These are phyloP conservation scores for Cladobotryum mycophilum DNA, from an alignment of 2,329 filamentous ascomycete genomes.

Conservation along the genomic window DNA sequence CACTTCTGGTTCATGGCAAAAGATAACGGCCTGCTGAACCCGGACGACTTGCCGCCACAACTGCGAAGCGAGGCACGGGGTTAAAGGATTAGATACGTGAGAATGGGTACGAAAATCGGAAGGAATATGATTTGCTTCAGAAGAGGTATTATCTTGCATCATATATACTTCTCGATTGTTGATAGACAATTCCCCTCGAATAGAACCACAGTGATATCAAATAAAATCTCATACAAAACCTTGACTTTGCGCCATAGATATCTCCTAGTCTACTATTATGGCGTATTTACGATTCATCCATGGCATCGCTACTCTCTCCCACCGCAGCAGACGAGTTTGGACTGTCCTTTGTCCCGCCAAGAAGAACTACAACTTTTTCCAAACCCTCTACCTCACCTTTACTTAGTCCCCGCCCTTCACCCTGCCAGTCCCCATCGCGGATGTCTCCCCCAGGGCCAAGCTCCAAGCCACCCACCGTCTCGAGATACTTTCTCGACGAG, in stretches of 20 bases:
- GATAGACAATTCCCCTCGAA: background rate
- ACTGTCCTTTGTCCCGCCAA: constrained; percentile 26
- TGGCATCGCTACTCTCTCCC: constrained; percentile 14
- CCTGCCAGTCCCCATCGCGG: constrained; percentile 59
- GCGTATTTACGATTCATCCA: constrained; percentile 17
- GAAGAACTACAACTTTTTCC: constrained; percentile 43
- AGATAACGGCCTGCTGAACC: constrained; percentile 32
- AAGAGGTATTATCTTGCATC: background rate
- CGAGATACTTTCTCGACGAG: constrained; percentile 69
- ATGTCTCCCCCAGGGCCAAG: constrained; percentile 55
- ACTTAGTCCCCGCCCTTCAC: constrained; percentile 42
- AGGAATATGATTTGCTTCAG: background rate
- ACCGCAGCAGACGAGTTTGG: background rate
- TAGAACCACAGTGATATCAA: background rate
- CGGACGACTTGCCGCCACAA: constrained; percentile 16
- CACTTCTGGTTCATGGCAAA: constrained; percentile 44
- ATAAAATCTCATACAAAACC: too few species aligned
- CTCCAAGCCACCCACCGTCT: constrained; percentile 62
- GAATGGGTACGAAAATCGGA: background rate
- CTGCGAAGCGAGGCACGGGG: constrained; percentile 7
- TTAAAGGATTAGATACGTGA: too few species aligned
- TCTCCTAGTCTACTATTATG: background rate
- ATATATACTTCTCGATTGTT: background rate
- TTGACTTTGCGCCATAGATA: too few species aligned
- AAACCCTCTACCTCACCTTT: constrained; percentile 52